Conservation (phyloP, 2,329 filamentous ascomycete genomes). For the Juglanconis sp. region DNA sequence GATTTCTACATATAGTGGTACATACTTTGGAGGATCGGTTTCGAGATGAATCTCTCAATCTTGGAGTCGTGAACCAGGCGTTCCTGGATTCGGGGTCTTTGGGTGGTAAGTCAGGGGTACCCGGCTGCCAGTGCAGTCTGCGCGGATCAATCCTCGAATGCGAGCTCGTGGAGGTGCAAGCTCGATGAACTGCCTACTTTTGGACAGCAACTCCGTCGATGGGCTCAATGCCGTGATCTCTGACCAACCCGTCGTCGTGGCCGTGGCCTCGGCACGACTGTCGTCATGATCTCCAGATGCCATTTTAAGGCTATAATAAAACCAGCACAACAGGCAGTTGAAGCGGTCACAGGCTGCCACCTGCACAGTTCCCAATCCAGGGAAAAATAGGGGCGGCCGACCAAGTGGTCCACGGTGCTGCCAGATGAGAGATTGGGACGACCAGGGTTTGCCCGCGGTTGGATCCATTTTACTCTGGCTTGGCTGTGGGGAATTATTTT, state of each 20-base stretch:
- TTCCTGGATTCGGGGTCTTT: no score
- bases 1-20: no score
- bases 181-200: no score
- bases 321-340: constrained; percentile 1
- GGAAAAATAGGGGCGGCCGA: constrained; percentile 1
- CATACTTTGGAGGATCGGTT: no score
- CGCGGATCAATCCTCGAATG: no score
- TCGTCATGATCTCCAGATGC: constrained; percentile 8
- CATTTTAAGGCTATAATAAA: constrained; percentile 1
- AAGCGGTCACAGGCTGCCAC: constrained; percentile 5
- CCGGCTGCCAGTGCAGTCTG: no score
- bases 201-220: background rate
- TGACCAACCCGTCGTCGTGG: no score
- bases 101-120: no score
- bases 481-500: background rate
- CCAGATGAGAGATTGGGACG: constrained; percentile 2
- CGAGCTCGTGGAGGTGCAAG: no score
- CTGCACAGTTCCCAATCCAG: background rate
- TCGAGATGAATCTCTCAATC: no score
- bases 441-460: background rate
- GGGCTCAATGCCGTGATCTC: no score
- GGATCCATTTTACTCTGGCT: background rate
- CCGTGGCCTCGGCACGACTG: background rate
- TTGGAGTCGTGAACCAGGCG: no score
- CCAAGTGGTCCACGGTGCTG: background rate